Base-by-base conservation (phyloP, 1,139 yeast species). In the Zygotorulaspora mrakii region DNA sequence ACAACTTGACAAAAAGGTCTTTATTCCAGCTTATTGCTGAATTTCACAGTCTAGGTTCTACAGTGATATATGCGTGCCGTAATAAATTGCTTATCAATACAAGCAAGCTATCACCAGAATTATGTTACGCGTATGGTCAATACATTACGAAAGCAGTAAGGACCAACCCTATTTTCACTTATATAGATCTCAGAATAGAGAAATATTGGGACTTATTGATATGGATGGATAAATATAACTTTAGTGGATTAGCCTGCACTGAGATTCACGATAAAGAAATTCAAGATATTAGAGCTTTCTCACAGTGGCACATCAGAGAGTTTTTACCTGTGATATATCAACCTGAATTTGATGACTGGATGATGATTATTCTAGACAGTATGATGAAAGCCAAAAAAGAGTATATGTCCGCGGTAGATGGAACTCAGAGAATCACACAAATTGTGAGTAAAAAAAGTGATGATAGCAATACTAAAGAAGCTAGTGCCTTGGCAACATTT, bases 151-250 rank as follows among this genome's bases (percentile, higher is more conserved):
- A 85, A 50, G 79, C 94, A 1, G 78, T 89, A 4, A 71, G 96
- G 52, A 72, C 87, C 1, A 84, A 81, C 54, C 94, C 95, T 0
- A 64, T 88, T 47, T 91, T 91, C 64, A 79, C 82, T 52, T 88
- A 81, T 59, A 66, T 94, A 52, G 96, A 89, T 52, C 66, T 94
- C 52, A 68, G 69, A 21, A 82, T 91, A 34, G 73, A 72, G 11
- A 79, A 79, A 52, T 89, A 87, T 57, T 91, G 98, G 98, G 96
- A 91, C 61, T 59, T 84, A 12, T 68, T 94, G 47, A 68, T 91
- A 3, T 94, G 98, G 97, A 86, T 89, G 95, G 96, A 94, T 60
- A 81, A 82, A 52, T 79, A 75, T 53, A 94, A 94, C 56, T 88
- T 71, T 61, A 86, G 95, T 31, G 99, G 98, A 4, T 71, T 88